A percentile compares a stretch with the other conserved stretches of the same genome.
phyloP scores from a whole-genome alignment of 495 filamentous ascomycete species.

The Acidiella bohemica region DNA sequence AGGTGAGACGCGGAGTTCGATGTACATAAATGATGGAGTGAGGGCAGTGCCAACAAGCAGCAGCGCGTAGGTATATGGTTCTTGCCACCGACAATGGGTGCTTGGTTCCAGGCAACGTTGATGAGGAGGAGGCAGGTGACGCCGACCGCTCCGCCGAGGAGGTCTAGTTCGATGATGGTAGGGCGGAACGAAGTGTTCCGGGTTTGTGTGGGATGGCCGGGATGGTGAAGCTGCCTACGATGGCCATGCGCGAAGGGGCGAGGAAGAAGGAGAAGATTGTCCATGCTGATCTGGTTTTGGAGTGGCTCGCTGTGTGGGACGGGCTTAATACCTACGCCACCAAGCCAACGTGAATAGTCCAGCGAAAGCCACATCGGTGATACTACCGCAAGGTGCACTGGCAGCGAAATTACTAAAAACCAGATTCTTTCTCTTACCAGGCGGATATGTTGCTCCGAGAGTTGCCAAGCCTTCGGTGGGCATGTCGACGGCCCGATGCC shows the following conservation, averaged over 20 bases:
- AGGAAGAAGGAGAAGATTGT: slow-evolving; percentile 44
- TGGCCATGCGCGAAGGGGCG: slow-evolving; percentile 29
- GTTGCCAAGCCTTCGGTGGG: slow-evolving; percentile 27
- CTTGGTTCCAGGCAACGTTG: slow-evolving; percentile 42
- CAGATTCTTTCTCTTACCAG: slow-evolving; percentile 45
- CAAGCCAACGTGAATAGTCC: slow-evolving; percentile 39
- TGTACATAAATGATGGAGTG: slow-evolving; percentile 36
- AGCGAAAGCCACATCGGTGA: slow-evolving; percentile 22
- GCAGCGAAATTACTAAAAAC: slow-evolving; percentile 47
- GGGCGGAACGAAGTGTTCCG: slow-evolving; percentile 10
- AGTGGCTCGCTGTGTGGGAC: slow-evolving; percentile 19
- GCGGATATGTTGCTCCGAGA: slow-evolving; percentile 39
- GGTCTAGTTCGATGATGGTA: slow-evolving; percentile 33
- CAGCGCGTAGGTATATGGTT: slow-evolving; percentile 38
- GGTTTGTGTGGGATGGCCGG: slow-evolving; percentile 26
- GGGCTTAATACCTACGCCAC: slow-evolving; percentile 41
- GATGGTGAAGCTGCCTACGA: slow-evolving; percentile 32
- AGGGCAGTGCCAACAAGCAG: slow-evolving; percentile 42
- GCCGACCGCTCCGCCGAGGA: slow-evolving; percentile 36
- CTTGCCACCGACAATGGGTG: slow-evolving; percentile 42
- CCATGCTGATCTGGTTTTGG: slow-evolving; percentile 19
- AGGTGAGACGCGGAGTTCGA: too few relatives aligned
- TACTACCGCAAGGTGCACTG: background rate
- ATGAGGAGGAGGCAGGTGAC: slow-evolving; percentile 44
- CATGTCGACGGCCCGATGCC: slow-evolving; percentile 28